Evolutionary conservation across 2,329 filamentous ascomycete species (phyloP).

Genomic region (Didymellaceae sp.): DNA sequence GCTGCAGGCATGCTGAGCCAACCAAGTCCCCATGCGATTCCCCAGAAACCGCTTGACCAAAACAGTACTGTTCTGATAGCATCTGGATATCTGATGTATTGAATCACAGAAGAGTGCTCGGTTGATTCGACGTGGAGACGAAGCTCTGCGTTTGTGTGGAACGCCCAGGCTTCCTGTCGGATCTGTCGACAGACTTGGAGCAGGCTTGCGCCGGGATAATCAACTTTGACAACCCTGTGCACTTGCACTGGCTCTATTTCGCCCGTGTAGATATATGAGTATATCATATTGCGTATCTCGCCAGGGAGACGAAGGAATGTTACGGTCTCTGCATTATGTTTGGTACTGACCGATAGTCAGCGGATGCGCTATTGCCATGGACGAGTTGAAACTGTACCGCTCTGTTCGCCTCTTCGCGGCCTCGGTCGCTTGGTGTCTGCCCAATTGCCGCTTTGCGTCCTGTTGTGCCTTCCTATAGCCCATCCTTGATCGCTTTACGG

Average conservation of each 20-base stretch:
- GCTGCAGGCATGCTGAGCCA: no score
- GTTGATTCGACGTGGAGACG: background rate
- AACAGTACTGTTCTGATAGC: no score
- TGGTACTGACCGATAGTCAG: background rate
- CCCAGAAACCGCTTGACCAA: no score
- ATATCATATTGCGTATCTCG: conserved; percentile 16
- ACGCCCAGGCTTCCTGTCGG: background rate
- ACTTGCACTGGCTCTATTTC: no score
- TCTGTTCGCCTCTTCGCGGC: background rate
- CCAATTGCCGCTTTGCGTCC: background rate
- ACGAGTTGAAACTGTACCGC: no score
- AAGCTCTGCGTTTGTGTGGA: background rate
- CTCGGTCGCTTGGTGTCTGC: background rate
- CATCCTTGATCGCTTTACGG: background rate
- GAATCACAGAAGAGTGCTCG: background rate
- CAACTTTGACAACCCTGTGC: no score
- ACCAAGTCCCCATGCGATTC: no score
- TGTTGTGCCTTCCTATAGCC: background rate
- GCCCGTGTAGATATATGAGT: background rate
- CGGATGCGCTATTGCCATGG: background rate
- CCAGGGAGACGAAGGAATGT: conserved; percentile 11
- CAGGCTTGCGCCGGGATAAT: background rate
- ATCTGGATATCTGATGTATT: no score
- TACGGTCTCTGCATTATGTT: background rate
- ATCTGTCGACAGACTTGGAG: background rate